phyloP scores from a whole-genome alignment of 2,329 filamentous ascomycete species.

The Dothideomycetes sp. region DNA sequence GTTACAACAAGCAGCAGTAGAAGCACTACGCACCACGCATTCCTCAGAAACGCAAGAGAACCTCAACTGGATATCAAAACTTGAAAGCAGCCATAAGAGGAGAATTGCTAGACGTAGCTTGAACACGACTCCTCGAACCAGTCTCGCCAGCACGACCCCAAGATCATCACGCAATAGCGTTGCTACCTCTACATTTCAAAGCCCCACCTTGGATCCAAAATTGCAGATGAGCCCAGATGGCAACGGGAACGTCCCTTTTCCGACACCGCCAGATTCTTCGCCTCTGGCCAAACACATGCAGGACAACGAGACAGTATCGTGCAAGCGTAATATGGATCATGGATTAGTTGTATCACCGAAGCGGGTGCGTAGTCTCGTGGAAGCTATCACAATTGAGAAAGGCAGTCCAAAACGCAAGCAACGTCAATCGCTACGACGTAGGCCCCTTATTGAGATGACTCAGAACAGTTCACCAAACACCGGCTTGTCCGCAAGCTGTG shows the following conservation, averaged over 20 bases:
- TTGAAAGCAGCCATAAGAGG: constrained; percentile 38
- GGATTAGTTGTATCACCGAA: neutral
- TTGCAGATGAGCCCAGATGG: too few species aligned
- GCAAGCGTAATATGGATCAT: constrained; percentile 1
- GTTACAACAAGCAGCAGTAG: constrained; percentile 56
- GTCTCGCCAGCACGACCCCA: neutral
- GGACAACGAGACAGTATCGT: neutral
- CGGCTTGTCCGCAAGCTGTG: too few species aligned
- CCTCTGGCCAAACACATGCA: neutral
- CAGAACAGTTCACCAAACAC: neutral
- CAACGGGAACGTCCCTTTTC: neutral
- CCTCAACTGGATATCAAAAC: constrained; percentile 49
- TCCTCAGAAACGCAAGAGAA: constrained; percentile 53
- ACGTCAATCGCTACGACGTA: neutral
- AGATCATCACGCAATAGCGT: constrained; percentile 1
- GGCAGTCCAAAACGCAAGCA: neutral
- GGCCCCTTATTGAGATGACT: constrained; percentile 7
- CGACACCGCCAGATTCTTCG: constrained; percentile 10
- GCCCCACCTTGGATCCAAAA: too few species aligned
- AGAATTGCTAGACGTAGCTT: constrained; percentile 22
- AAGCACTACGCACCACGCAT: constrained; percentile 42
- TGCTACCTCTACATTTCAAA: neutral
- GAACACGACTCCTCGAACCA: constrained; percentile 18
- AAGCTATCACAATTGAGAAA: too few species aligned
- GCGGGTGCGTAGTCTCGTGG: too few species aligned